Evolutionary conservation across 495 filamentous ascomycete genomes (phyloP).

Genomic region (Tetracladium marchalianum): DNA sequence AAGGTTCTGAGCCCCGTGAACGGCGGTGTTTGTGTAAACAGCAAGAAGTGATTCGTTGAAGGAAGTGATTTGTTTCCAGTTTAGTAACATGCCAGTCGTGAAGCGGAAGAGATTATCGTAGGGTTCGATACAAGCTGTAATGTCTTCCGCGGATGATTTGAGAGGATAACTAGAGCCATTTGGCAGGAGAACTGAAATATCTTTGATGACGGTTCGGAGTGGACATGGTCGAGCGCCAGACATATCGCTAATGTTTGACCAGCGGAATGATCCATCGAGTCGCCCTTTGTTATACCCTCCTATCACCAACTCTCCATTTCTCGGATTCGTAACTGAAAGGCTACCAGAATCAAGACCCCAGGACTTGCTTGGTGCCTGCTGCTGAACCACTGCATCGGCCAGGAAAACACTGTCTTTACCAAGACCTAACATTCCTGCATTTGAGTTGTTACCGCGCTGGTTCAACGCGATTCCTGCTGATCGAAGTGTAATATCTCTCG

Average conservation of each 20-base stretch:
- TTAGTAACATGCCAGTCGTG: slow-evolving; percentile 11
- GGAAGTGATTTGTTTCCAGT: slow-evolving; percentile 9
- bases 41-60: slow-evolving; percentile 4
- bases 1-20: not conserved
- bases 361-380: not conserved
- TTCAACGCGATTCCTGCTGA: slow-evolving; percentile 9
- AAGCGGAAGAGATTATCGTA: slow-evolving; percentile 17
- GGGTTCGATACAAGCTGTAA: slow-evolving; percentile 14
- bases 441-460: slow-evolving; percentile 10
- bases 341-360: slow-evolving; percentile 13
- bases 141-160: slow-evolving; percentile 1
- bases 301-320: slow-evolving; percentile 10
- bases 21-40: not conserved
- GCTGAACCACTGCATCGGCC: slow-evolving; percentile 1
- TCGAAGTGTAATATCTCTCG: not conserved
- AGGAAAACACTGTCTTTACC: slow-evolving; percentile 10
- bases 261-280: slow-evolving; percentile 8
- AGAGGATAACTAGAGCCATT: not conserved
- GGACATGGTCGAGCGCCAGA: slow-evolving; percentile 12
- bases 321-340: slow-evolving; percentile 4
- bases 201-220: slow-evolving; percentile 11
- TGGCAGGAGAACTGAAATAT: slow-evolving; percentile 1
- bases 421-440: slow-evolving; percentile 8
- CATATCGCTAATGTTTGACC: slow-evolving; percentile 11
- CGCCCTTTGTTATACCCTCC: slow-evolving; percentile 11